Percentiles rank a stretch among this genome's conserved stretches.
These are phyloP conservation scores for Bipolaris sorokiniana DNA, from an alignment of 2,329 filamentous ascomycete genomes.

Conservation along the genomic window DNA sequence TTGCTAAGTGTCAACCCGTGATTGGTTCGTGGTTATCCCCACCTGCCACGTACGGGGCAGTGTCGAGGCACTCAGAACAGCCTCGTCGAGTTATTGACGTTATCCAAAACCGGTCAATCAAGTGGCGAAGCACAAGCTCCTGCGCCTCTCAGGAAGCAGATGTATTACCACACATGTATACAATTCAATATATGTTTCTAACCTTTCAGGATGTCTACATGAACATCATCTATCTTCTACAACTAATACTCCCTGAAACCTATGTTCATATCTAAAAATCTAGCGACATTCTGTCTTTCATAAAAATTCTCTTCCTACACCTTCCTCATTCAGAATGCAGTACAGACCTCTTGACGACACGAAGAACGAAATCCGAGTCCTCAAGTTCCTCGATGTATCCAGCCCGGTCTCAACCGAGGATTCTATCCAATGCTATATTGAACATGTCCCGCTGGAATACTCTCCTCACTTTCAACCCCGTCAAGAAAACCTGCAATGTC, in stretches of 20 bases:
- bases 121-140: neutral
- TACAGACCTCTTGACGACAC: neutral
- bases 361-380: neutral
- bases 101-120: neutral
- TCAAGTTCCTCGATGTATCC: neutral
- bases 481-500: neutral
- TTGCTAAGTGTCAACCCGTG: neutral
- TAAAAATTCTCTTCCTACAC: neutral
- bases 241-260: too few relatives aligned
- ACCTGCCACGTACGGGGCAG: neutral
- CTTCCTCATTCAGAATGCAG: neutral
- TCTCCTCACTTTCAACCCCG: neutral
- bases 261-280: neutral
- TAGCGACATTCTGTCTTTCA: neutral
- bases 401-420: neutral
- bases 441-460: neutral
- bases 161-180: too few relatives aligned
- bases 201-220: too few relatives aligned
- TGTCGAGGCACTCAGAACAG: neutral
- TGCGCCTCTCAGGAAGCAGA: too few relatives aligned
- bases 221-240: too few relatives aligned
- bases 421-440: neutral
- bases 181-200: too few relatives aligned
- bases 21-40: neutral
- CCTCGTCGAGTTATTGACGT: too few relatives aligned